Percentiles rank a stretch among this genome's conserved stretches.
These are phyloP conservation scores for Fusarium chaquense DNA, from an alignment of 2,329 filamentous ascomycete species.

Conservation along the genomic window DNA sequence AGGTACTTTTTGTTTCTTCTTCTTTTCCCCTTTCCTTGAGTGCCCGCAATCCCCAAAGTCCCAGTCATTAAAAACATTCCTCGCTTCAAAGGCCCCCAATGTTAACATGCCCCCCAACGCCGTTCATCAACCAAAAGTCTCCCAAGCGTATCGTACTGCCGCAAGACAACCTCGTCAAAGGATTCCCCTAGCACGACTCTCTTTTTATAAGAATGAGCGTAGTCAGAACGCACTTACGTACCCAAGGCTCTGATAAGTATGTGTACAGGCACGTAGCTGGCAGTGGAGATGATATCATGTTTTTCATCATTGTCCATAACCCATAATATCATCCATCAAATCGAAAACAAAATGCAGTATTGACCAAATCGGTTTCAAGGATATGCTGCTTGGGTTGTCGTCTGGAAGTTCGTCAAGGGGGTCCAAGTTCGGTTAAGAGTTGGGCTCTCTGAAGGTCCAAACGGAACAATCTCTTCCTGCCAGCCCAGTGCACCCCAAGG, in stretches of 20 bases:
- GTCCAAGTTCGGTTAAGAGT: constrained; percentile 60
- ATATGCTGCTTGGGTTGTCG: constrained; percentile 47
- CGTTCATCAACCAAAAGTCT: constrained; percentile 40
- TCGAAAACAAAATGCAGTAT: constrained; percentile 33
- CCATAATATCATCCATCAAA: constrained; percentile 33
- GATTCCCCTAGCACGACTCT: neutral
- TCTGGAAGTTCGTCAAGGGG: constrained; percentile 50
- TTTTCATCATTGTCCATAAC: constrained; percentile 22
- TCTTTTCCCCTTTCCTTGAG: constrained; percentile 29
- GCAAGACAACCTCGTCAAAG: constrained; percentile 3
- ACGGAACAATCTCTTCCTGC: constrained; percentile 58
- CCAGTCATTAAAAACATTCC: constrained; percentile 37
- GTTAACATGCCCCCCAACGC: constrained; percentile 38
- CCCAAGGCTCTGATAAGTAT: constrained; percentile 10
- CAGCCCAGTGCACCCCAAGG: constrained; percentile 63
- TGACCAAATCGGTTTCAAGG: constrained; percentile 44
- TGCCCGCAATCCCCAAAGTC: constrained; percentile 19
- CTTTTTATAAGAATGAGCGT: neutral
- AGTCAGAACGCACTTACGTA: constrained; percentile 3
- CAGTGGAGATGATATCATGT: constrained; percentile 20
- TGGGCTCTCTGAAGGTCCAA: constrained; percentile 57
- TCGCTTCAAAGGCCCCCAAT: constrained; percentile 34
- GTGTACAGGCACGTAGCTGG: constrained; percentile 8
- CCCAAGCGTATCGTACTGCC: constrained; percentile 24
- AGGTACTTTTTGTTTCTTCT: constrained; percentile 31